phyloP scores from a whole-genome alignment of 1,284 basidiomycete species.

The Moesziomyces sp. region DNA sequence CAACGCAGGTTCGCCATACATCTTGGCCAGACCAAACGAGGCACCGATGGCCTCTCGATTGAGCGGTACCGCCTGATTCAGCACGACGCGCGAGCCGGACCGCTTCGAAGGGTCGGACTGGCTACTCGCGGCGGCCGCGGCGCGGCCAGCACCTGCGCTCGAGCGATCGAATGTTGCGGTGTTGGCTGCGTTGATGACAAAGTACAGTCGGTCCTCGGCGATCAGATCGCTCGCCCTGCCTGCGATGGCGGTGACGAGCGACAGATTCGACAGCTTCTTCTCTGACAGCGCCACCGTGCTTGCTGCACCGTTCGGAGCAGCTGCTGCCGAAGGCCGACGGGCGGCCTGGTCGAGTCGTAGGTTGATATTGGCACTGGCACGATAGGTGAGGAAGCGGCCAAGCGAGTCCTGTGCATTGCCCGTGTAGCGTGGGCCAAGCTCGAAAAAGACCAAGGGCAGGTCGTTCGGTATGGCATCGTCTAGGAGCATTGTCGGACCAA shows the following conservation, averaged over 20 bases:
- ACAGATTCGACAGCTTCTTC: constrained; percentile 38
- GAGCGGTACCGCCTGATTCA: constrained; percentile 50
- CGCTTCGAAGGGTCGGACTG: constrained; percentile 19
- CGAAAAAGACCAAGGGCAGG: constrained; percentile 52
- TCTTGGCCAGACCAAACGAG: constrained; percentile 44
- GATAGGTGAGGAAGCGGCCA: constrained; percentile 59
- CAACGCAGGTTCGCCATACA: constrained; percentile 69
- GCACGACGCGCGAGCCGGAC: constrained; percentile 38
- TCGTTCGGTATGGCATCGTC: constrained; percentile 54
- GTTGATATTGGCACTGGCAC: constrained; percentile 54
- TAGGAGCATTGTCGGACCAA: constrained; percentile 51
- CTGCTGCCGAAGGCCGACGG: constrained; percentile 6
- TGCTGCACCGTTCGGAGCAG: constrained; percentile 4
- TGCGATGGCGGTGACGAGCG: constrained; percentile 54
- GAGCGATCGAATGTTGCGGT: constrained; percentile 36
- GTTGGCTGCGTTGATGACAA: constrained; percentile 54
- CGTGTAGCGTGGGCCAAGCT: constrained; percentile 51
- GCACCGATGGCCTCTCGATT: constrained; percentile 43
- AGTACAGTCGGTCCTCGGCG: constrained; percentile 48
- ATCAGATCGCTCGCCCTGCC: constrained; percentile 47
- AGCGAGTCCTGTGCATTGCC: constrained; percentile 61
- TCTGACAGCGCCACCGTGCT: constrained; percentile 18
- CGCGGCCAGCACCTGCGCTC: constrained; percentile 1
- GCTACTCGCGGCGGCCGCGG: background rate
- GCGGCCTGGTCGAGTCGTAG: constrained; percentile 53